Conservation (phyloP, 148 eudicot species). For the Vaccinium macrocarpon region DNA sequence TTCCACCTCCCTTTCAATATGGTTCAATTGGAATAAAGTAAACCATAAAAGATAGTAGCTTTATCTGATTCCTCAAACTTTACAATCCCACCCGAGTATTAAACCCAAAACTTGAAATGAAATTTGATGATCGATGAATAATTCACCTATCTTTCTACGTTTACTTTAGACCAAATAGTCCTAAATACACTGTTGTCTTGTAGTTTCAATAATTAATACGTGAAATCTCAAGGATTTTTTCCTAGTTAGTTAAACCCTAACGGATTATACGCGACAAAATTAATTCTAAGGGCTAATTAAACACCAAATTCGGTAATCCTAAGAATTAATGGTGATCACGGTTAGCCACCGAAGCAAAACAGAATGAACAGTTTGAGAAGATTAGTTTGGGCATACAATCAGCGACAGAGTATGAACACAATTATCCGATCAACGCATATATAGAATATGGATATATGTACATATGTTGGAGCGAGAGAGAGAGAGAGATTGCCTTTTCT, state of each 20-base stretch:
- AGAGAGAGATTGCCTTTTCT: conserved; percentile 47
- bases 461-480: background rate
- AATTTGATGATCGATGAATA: background rate
- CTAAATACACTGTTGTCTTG: background rate
- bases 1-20: background rate
- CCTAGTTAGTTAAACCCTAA: background rate
- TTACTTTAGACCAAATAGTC: background rate
- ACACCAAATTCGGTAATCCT: background rate
- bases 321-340: background rate
- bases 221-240: background rate
- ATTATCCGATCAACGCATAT: background rate
- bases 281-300: background rate
- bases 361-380: background rate
- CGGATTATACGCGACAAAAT: background rate
- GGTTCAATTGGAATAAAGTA: background rate
- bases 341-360: background rate
- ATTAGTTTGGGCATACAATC: background rate
- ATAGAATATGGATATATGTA: background rate
- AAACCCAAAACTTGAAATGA: background rate
- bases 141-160: background rate
- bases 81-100: background rate
- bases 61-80: background rate
- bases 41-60: background rate
- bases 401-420: background rate
- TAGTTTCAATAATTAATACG: background rate